phyloP scores from a whole-genome alignment of 495 filamentous ascomycete genomes.

The Lineolata rhizophorae region DNA sequence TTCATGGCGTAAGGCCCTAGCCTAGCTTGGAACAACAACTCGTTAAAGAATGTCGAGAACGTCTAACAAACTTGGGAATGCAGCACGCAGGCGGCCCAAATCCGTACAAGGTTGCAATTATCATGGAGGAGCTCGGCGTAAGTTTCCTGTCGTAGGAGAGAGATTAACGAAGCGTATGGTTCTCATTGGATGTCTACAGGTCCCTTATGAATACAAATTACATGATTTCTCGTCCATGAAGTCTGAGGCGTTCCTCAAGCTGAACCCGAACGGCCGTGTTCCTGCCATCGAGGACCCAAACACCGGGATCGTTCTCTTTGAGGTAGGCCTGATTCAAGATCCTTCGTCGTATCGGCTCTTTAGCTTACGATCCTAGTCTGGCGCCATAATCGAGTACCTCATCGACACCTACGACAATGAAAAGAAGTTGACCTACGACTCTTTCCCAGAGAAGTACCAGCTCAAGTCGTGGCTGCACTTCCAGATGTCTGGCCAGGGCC shows the following conservation, averaged over 20 bases:
- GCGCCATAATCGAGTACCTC: constrained; percentile 17
- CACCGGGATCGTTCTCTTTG: constrained; percentile 19
- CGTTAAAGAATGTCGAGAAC: too few relatives aligned
- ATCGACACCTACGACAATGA: constrained; percentile 16
- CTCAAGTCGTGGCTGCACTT: constrained; percentile 20
- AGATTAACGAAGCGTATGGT: too few relatives aligned
- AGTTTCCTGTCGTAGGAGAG: too few relatives aligned
- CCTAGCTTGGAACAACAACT: too few relatives aligned
- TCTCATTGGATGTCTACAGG: too few relatives aligned
- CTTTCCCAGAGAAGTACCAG: constrained; percentile 15
- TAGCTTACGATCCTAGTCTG: constrained; percentile 5
- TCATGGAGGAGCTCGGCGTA: constrained; percentile 7
- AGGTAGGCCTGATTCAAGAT: constrained; percentile 7
- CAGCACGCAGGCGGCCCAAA: constrained; percentile 6
- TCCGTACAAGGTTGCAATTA: constrained; percentile 7
- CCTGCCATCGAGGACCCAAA: constrained; percentile 22
- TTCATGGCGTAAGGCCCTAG: too few relatives aligned
- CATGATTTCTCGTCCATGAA: constrained; percentile 8
- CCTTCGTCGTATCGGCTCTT: not conserved
- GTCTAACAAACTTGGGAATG: too few relatives aligned
- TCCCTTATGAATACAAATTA: too few relatives aligned
- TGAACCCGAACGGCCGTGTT: constrained; percentile 10
- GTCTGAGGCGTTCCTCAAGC: constrained; percentile 3
- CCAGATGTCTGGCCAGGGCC: constrained; percentile 21
- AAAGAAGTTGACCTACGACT: constrained; percentile 9